A percentile compares a stretch with the other conserved stretches of the same genome.
These are phyloP conservation scores for Juglanconis oblonga DNA, from an alignment of 2,329 filamentous ascomycete genomes.

Conservation along the genomic window DNA sequence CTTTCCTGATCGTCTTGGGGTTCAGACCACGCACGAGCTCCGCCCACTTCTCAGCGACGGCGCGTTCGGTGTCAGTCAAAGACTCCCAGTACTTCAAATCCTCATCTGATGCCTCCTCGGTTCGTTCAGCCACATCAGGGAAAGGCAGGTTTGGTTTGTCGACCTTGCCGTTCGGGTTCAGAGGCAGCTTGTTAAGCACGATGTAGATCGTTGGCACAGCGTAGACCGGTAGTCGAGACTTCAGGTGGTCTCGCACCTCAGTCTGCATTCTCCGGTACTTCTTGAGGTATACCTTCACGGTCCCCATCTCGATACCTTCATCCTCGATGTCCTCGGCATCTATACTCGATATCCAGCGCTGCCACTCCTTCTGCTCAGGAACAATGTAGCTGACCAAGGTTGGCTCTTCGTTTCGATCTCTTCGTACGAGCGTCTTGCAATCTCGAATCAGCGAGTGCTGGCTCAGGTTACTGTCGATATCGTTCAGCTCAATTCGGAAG, in stretches of 20 bases:
- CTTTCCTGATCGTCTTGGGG: conserved; percentile 58
- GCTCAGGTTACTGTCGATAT: conserved; percentile 83
- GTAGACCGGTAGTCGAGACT: conserved; percentile 69
- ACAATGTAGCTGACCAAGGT: conserved; percentile 89
- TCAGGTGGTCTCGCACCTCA: conserved; percentile 62
- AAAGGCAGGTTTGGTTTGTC: conserved; percentile 68
- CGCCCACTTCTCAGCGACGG: conserved; percentile 71
- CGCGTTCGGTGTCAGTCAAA: conserved; percentile 55
- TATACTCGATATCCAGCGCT: conserved; percentile 59
- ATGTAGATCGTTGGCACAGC: conserved; percentile 75
- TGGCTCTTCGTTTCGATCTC: conserved; percentile 81
- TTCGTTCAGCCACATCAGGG: conserved; percentile 69
- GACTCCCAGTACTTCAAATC: conserved; percentile 40
- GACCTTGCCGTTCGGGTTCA: conserved; percentile 86
- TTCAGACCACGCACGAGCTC: conserved; percentile 65
- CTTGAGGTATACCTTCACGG: conserved; percentile 40
- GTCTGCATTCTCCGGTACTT: conserved; percentile 44
- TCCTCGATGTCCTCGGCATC: conserved; percentile 54
- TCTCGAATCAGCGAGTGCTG: conserved; percentile 75
- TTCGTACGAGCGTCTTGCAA: conserved; percentile 78
- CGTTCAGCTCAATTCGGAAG: conserved; percentile 90
- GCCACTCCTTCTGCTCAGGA: conserved; percentile 74
- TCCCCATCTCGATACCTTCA: conserved; percentile 45
- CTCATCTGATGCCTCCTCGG: conserved; percentile 40
- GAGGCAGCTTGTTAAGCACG: conserved; percentile 66